Evolutionary conservation across 345 rosid species (phyloP).

Genomic region (Isatis tinctoria): DNA sequence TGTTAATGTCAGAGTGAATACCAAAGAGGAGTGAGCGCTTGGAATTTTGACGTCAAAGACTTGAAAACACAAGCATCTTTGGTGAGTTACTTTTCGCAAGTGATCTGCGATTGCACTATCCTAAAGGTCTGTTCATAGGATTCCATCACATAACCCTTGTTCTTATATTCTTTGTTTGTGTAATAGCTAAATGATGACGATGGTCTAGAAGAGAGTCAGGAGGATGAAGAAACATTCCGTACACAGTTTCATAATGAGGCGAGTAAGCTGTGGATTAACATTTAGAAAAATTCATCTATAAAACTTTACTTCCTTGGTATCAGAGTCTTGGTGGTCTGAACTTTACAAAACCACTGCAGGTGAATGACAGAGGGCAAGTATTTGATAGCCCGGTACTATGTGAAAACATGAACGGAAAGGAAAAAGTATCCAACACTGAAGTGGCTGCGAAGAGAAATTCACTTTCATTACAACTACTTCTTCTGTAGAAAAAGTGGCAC

Average conservation of each 20-base stretch:
- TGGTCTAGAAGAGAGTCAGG: slow-evolving; percentile 54
- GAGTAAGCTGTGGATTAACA: slow-evolving; percentile 4
- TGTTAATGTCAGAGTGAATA: slow-evolving; percentile 73
- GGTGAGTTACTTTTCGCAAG: slow-evolving; percentile 41
- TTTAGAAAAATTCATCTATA: not conserved
- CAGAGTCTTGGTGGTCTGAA: not conserved
- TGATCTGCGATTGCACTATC: not conserved
- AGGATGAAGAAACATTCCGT: slow-evolving; percentile 43
- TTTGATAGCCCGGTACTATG: slow-evolving; percentile 30
- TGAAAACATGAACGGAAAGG: slow-evolving; percentile 47
- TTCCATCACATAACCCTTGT: not conserved
- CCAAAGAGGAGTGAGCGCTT: slow-evolving; percentile 98
- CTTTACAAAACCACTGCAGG: slow-evolving; percentile 20
- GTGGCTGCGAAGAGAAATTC: slow-evolving; percentile 36
- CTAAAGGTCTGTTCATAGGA: not conserved
- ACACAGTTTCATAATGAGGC: slow-evolving; percentile 25
- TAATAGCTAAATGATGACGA: slow-evolving; percentile 75
- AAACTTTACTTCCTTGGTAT: not conserved
- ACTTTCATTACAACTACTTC: slow-evolving; percentile 40
- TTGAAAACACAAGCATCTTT: slow-evolving; percentile 92
- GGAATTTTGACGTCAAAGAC: slow-evolving; percentile 96
- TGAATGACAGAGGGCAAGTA: slow-evolving; percentile 30
- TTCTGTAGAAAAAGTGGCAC: slow-evolving; percentile 42
- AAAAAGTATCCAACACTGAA: slow-evolving; percentile 45
- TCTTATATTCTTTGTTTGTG: slow-evolving; percentile 13